Conservation (phyloP, 805 yeast species). For the Starmerella kuoi region DNA sequence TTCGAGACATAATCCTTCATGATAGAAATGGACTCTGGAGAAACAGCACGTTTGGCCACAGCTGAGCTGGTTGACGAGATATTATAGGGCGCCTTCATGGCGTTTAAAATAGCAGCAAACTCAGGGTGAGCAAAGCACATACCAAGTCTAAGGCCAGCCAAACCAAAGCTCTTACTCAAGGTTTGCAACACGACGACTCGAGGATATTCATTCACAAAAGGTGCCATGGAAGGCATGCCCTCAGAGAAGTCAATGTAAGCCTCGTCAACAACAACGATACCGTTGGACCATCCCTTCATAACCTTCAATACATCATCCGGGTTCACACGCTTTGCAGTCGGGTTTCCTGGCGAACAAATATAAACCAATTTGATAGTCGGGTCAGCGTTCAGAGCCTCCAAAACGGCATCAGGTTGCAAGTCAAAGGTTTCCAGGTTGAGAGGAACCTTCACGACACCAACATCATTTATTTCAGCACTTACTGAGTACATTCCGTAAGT, state of each 20-base stretch:
- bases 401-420: constrained; percentile 45
- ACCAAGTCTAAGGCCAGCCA: constrained; percentile 90
- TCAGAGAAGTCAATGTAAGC: constrained; percentile 88
- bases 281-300: constrained; percentile 51
- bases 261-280: constrained; percentile 73
- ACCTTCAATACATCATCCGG: constrained; percentile 39
- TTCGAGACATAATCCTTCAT: constrained; percentile 46
- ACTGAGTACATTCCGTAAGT: constrained; percentile 96
- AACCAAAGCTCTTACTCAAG: constrained; percentile 85
- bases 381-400: constrained; percentile 43
- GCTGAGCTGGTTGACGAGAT: constrained; percentile 70
- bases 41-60: constrained; percentile 63
- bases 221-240: constrained; percentile 46
- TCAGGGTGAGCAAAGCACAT: constrained; percentile 53
- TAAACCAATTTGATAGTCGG: constrained; percentile 59
- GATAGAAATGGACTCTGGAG: constrained; percentile 39
- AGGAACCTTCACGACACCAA: constrained; percentile 63
- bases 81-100: constrained; percentile 94
- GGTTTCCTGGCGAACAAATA: constrained; percentile 93
- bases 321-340: constrained; percentile 62
- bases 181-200: constrained; percentile 85
- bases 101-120: constrained; percentile 58
- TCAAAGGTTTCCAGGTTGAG: constrained; percentile 45
- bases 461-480: constrained; percentile 82
- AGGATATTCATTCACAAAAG: constrained; percentile 68